These are phyloP conservation scores for Bacterosira constricta DNA, from an alignment of 108 stramenopile species.

Conservation along the genomic window DNA sequence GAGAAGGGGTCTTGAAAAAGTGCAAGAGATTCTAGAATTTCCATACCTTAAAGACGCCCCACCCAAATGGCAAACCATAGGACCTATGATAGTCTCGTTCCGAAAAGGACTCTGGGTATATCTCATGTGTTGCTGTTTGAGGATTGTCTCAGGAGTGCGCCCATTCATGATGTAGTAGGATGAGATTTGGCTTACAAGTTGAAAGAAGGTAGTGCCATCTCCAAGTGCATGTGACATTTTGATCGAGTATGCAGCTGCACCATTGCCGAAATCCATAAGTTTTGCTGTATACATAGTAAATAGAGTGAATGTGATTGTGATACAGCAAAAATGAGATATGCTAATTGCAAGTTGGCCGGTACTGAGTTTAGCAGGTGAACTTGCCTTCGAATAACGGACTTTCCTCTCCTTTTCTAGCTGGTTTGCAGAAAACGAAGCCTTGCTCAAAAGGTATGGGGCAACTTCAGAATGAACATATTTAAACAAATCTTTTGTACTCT, in stretches of 20 bases:
- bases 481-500: slow-evolving; percentile 24
- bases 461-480: slow-evolving; percentile 31
- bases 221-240: slow-evolving; percentile 51
- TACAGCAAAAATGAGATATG: not conserved
- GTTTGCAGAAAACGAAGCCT: slow-evolving; percentile 35
- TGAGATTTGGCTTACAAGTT: slow-evolving; percentile 47
- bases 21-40: not conserved
- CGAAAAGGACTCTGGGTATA: slow-evolving; percentile 50
- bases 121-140: slow-evolving; percentile 45
- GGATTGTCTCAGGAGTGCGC: slow-evolving; percentile 47
- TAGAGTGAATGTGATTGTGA: not conserved
- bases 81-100: slow-evolving; percentile 46
- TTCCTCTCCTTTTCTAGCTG: slow-evolving; percentile 31
- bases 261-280: slow-evolving; percentile 51
- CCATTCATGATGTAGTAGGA: slow-evolving; percentile 58
- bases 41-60: slow-evolving; percentile 33
- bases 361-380: not conserved
- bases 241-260: slow-evolving; percentile 42
- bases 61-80: slow-evolving; percentile 48
- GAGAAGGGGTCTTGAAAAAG: too few species aligned
- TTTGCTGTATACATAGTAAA: slow-evolving; percentile 32
- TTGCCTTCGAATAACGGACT: slow-evolving; percentile 46
- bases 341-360: not conserved
- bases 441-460: slow-evolving; percentile 34
- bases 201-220: slow-evolving; percentile 52